Evolutionary conservation across 2,329 filamentous ascomycete species (phyloP), one percentile per base, ranked within the genome.

Genomic region (Venturia aucupariae): DNA sequence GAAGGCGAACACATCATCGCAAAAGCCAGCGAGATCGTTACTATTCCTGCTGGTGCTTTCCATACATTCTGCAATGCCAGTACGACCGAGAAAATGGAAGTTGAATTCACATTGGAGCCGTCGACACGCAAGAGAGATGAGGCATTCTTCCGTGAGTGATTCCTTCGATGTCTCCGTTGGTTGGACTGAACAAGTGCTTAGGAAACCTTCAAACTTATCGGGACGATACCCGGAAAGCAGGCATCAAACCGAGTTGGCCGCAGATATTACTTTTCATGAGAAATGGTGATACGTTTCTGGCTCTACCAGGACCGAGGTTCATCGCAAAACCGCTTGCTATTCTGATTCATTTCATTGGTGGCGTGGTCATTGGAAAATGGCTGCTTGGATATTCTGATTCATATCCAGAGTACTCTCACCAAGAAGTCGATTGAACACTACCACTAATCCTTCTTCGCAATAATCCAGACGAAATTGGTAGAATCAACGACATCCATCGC

Each of bases 381-480:
- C 27, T 62, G 13, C 61, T 62, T 17, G 61, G 61, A 17, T 62
- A 54, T 32, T 54, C n/a, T 7, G 46, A 62, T 32, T 54, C 42
- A n/a, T 62, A 62, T 38, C 41, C 61, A 30, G 61, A 62, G 24
- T 62, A 62, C 35, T 62, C 32, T 19, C 61, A 51, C n/a, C 39
- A 3, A 8, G 24, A n/a, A 15, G 13, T 38, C 15, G 59, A 41
- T 17, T 60, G n/a, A 42, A 62, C 15, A 32, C 65, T 13, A 35
- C 17, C 15, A 0, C 27, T 64, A 59, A 24, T 62, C 35, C 54
- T 69, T 72, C 64, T 48, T 68, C 24, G 66, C 71, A 42, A 74
- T 39, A n/a, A 73, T 60, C 73, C 72, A 74, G 61, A 74, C 44
- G 66, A 74, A 74, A 10, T 62, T 65, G 10, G 67, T 68, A 66